phyloP scores from a whole-genome alignment of 257 asterid genomes.

The Solanum commersonii region DNA sequence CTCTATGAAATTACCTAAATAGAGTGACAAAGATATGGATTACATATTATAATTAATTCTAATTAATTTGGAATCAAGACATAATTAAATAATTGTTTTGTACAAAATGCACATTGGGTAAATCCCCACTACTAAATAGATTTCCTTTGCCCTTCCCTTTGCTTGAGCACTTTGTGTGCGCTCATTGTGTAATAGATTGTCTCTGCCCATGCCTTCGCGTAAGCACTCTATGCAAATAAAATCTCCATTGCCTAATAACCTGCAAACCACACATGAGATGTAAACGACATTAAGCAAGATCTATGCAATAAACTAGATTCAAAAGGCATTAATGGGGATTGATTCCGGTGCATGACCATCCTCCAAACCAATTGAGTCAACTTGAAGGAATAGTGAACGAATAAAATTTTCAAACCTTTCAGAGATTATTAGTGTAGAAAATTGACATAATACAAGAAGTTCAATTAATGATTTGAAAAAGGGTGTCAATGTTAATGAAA shows the following conservation, averaged over 20 bases:
- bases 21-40: not conserved
- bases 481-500: not conserved
- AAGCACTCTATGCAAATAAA: not conserved
- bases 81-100: not conserved
- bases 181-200: not conserved
- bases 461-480: too few relatives aligned
- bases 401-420: not conserved
- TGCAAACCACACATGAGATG: too few relatives aligned
- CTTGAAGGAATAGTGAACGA: fast-evolving
- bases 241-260: too few relatives aligned
- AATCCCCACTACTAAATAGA: too few relatives aligned
- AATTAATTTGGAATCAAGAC: not conserved
- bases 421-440: fast-evolving
- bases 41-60: not conserved
- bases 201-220: fast-evolving
- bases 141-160: not conserved
- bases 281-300: fast-evolving
- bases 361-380: not conserved
- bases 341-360: fast-evolving
- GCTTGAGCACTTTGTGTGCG: not conserved
- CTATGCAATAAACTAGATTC: fast-evolving
- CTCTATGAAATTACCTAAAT: not conserved
- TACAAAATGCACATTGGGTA: too few relatives aligned
- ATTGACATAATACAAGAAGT: not conserved
- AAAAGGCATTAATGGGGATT: too few relatives aligned